Evolutionary conservation across 108 stramenopile genomes (phyloP).

Genomic region (Cafeteria roenbergensis): DNA sequence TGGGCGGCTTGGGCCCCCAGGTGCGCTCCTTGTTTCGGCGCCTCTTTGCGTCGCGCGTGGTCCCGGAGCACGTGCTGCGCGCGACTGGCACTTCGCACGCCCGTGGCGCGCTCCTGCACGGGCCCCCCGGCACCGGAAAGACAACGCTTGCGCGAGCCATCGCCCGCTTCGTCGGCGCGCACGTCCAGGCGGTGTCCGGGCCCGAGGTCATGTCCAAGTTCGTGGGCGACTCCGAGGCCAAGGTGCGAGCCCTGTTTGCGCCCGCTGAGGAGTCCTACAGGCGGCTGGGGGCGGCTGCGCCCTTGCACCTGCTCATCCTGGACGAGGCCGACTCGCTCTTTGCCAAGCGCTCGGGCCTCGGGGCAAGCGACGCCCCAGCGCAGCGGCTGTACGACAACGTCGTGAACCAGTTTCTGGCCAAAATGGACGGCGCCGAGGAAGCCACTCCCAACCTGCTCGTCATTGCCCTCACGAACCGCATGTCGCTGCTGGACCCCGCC

Average conservation of each 20-base stretch:
- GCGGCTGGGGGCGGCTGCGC: too few species aligned
- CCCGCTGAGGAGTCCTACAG: conserved; percentile 72
- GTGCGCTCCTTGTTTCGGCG: too few species aligned
- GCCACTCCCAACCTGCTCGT: conserved; percentile 67
- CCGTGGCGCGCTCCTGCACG: too few species aligned
- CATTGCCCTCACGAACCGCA: conserved; percentile 79
- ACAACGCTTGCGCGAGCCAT: too few species aligned
- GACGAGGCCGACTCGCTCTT: conserved; percentile 89
- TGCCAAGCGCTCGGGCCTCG: conserved; percentile 55
- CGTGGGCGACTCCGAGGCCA: conserved; percentile 91
- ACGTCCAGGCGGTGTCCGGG: too few species aligned
- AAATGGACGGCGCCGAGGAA: conserved; percentile 82
- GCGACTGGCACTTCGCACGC: too few species aligned
- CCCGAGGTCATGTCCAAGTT: too few species aligned
- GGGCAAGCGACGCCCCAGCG: conserved; percentile 77
- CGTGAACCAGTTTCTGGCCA: conserved; percentile 77
- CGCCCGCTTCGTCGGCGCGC: too few species aligned
- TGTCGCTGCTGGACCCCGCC: conserved; percentile 66
- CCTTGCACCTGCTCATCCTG: conserved; percentile 70
- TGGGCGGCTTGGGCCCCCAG: too few species aligned
- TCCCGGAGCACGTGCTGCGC: too few species aligned
- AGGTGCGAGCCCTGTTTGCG: conserved; percentile 84
- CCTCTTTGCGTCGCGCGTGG: too few species aligned
- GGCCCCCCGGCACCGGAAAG: too few species aligned
- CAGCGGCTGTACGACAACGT: conserved; percentile 73